Evolutionary conservation across 345 rosid species (phyloP), one percentile per base, ranked within the genome.

Genomic region (Clarkia xantiana): DNA sequence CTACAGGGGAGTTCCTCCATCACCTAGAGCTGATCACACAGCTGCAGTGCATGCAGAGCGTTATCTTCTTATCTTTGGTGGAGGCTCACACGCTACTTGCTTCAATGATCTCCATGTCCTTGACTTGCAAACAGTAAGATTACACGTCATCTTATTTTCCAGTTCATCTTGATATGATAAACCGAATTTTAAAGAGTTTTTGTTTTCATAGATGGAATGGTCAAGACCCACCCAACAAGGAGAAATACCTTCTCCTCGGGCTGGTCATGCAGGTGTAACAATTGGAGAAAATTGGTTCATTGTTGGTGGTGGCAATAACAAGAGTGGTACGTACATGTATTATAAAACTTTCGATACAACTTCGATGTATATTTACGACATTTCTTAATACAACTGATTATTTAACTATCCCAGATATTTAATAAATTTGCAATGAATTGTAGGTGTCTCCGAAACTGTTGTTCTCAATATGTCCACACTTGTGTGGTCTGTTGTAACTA

Each of bases 271-370:
- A 2, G 82, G 99, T 39, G 94, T 82, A 56, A 78, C 95, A 23
- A 61, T 93, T 60, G 99, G 99, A 16, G 99, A 93, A 67, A 93
- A 84, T 64, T 93, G 99, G 99, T 93, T 87, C 71, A 80, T 93
- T 54, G 94, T 80, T 71, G 99, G 99, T 52, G 97, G 99, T 44
- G 99, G 99, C n/a, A 84, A 93, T 75, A 93, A 93, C 75, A 87
- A 80, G 67, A 82, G 84, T 47, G 97, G 99, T 93, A 78, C 49
- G 67, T 57, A 61, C 56, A 56, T 67, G 54, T n/a, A n/a, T 23
- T 10, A 49, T 29, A 29, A 29, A 5, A 29, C 36, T 29, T 29
- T 29, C 36, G 5, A 29, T 29, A n/a, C n/a, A n/a, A n/a, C n/a
- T n/a, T n/a, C n/a, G n/a, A n/a, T n/a, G n/a, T n/a, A n/a, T n/a